Evolutionary conservation across 345 rosid genomes (phyloP), one percentile per base, ranked within the genome.

Genomic region (Gossypium stocksii): DNA sequence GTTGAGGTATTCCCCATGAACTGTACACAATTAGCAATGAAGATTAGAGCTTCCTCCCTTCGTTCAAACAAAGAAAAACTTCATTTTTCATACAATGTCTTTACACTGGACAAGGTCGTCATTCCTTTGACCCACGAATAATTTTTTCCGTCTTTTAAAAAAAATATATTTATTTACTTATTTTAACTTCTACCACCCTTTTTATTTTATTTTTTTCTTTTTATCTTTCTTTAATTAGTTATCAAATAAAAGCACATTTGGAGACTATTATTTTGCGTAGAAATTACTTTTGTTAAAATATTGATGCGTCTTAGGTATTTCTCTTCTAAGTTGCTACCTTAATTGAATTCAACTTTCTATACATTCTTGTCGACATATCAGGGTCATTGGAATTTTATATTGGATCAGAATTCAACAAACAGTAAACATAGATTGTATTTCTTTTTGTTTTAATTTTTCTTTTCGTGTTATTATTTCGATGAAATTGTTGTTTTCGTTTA

Each of bases 221-320:
- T 20, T 34, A 7, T 34, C 7, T 16, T 17, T 60, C 67, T 7
- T 22, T 12, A 27, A 69, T 16, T 51, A 69, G 7, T 17, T n/a
- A 17, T 15, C 5, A 49, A 69, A 25, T 25, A 15, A 46, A 48
- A 48, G 2, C 22, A 38, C 20, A 60, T 27, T 60, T 58, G 7
- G 22, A 20, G 15, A 43, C 13, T 17, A 41, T 29, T 34, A 15
- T 34, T 0, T 53, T 45, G 22, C 54, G 12, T 27, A 23, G 73
- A 77, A 38, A 14, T 41, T n/a, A 0, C 25, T 23, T 2, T 1
- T 2, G 8, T 52, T 8, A 23, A 13, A 20, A 23, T 56, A 23
- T 64, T 56, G 46, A 13, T 68, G 57, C 23, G 16, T 46, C 20
- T 34, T 71, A 80, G 82, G 82, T 80, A 72, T 56, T 46, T 58